Evolutionary conservation across 352 stramenopile genomes (phyloP).

Genomic region (Plasmopara halstedii): DNA sequence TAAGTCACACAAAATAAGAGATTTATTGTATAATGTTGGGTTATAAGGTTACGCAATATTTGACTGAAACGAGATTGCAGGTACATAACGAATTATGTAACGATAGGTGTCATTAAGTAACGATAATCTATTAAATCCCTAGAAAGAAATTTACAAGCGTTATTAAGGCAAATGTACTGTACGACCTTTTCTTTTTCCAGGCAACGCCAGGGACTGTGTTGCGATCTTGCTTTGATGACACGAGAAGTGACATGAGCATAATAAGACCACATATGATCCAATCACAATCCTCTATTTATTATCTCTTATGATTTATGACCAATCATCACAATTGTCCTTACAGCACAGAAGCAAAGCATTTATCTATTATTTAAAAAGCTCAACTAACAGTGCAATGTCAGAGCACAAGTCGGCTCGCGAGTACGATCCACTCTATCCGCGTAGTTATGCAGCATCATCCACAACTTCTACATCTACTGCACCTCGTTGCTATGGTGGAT

Average conservation of each 20-base stretch:
- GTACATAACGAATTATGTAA: too few relatives aligned
- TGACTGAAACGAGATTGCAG: too few relatives aligned
- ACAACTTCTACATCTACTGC: constrained; percentile 29
- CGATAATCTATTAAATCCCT: too few relatives aligned
- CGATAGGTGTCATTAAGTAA: too few relatives aligned
- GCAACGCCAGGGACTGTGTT: background rate
- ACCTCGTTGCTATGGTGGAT: constrained; percentile 51
- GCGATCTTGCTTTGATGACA: background rate
- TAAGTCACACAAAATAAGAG: too few relatives aligned
- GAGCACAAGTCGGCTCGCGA: constrained; percentile 17
- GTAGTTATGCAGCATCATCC: constrained; percentile 26
- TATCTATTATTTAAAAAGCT: constrained; percentile 1
- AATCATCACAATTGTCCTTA: constrained; percentile 2
- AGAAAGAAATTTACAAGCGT: too few relatives aligned
- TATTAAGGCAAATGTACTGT: too few relatives aligned
- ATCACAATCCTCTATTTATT: background rate
- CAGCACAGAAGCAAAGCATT: background rate
- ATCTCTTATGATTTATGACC: background rate
- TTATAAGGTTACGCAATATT: too few relatives aligned
- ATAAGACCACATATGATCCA: background rate
- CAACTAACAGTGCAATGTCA: constrained; percentile 5
- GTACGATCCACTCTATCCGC: constrained; percentile 30
- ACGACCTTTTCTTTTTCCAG: too few relatives aligned
- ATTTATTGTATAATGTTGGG: too few relatives aligned
- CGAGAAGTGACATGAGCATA: background rate